Evolutionary conservation across 73 alveolate species (phyloP).

Genomic region (Tetrahymena malaccensis): DNA sequence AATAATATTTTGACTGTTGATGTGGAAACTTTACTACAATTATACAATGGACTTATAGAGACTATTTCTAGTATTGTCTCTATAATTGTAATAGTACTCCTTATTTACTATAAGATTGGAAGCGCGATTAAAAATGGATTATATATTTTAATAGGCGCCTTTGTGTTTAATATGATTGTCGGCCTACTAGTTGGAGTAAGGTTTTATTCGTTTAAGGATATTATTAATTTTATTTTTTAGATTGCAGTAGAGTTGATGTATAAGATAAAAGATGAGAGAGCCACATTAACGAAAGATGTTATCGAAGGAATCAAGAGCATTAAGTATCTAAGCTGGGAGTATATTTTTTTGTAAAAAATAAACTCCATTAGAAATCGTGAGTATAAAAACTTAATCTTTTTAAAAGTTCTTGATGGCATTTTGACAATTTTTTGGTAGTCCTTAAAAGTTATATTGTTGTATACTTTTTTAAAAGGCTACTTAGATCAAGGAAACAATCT

Average conservation of each 20-base stretch:
- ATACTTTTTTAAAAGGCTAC: background rate
- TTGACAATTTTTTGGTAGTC: constrained; percentile 15
- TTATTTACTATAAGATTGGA: constrained; percentile 15
- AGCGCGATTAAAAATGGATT: constrained; percentile 15
- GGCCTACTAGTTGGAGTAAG: background rate
- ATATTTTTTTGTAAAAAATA: constrained; percentile 13
- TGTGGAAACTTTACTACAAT: background rate
- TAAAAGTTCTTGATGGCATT: constrained; percentile 1
- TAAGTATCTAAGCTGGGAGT: constrained; percentile 24
- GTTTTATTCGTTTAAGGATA: background rate
- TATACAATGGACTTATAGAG: constrained; percentile 7
- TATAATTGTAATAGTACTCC: background rate
- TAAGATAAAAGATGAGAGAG: background rate
- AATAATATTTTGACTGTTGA: constrained; percentile 34
- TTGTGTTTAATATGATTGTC: background rate
- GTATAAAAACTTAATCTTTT: background rate
- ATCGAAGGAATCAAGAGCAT: constrained; percentile 32
- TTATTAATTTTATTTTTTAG: background rate
- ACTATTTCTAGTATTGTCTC: background rate
- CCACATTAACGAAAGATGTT: background rate
- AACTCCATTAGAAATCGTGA: background rate
- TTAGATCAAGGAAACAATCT: constrained; percentile 1
- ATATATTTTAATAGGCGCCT: background rate
- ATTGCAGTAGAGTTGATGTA: background rate
- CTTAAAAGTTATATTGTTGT: constrained; percentile 2